phyloP scores from a whole-genome alignment of 2,329 filamentous ascomycete species.

The Hirsutella rhossiliensis region DNA sequence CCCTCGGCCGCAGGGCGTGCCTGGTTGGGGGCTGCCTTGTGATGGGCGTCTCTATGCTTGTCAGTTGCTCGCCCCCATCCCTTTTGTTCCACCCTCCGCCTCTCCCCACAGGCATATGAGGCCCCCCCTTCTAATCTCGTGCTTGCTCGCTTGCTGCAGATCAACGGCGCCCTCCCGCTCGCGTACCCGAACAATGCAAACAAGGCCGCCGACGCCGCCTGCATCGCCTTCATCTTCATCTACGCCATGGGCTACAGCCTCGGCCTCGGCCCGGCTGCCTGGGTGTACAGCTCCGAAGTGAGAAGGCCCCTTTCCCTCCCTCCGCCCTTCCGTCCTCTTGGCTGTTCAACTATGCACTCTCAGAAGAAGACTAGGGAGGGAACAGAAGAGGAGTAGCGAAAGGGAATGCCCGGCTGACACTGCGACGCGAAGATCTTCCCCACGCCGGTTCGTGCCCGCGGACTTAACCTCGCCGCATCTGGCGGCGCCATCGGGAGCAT shows the following conservation, averaged over 20 bases:
- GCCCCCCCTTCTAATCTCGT: no score
- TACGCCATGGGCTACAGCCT: conserved; percentile 47
- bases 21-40: conserved; percentile 35
- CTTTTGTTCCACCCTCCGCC: not conserved
- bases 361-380: no score
- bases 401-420: no score
- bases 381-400: not conserved
- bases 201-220: conserved; percentile 33
- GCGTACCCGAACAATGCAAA: conserved; percentile 37
- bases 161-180: conserved; percentile 41
- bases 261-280: conserved; percentile 43
- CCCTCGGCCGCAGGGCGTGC: conserved; percentile 34
- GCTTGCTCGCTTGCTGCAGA: no score
- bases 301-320: conserved; percentile 1
- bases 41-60: conserved; percentile 41
- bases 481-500: conserved; percentile 43
- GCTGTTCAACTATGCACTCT: no score
- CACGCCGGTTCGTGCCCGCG: conserved; percentile 41
- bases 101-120: no score
- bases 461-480: conserved; percentile 42
- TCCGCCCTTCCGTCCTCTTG: not conserved
- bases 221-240: conserved; percentile 44
- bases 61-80: conserved; percentile 10
- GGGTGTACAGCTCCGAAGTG: conserved; percentile 49
- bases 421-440: conserved; percentile 34